Percentiles rank a stretch among this genome's conserved stretches.
These are phyloP conservation scores for Pseudophaeomoniella oleicola DNA, from an alignment of 2,329 filamentous ascomycete species.

Conservation along the genomic window DNA sequence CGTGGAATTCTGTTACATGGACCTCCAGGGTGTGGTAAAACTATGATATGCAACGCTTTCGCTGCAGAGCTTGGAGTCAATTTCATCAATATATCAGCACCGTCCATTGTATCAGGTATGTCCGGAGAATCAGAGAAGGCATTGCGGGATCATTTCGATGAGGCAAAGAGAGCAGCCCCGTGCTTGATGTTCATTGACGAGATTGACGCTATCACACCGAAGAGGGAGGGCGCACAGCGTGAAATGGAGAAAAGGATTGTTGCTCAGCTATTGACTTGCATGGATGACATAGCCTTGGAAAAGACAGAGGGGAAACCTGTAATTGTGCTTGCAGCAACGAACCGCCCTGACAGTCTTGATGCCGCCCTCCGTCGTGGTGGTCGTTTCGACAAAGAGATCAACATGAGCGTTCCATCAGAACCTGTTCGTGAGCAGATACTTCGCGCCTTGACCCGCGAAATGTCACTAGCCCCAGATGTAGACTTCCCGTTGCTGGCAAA, in stretches of 20 bases:
- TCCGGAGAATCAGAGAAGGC: conserved; percentile 83
- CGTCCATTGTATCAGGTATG: conserved; percentile 72
- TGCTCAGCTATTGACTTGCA: conserved; percentile 67
- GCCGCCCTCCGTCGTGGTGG: conserved; percentile 60
- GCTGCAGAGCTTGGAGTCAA: conserved; percentile 62
- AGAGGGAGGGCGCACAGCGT: conserved; percentile 66
- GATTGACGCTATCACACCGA: conserved; percentile 80
- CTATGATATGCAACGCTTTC: conserved; percentile 66
- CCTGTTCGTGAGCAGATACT: conserved; percentile 65
- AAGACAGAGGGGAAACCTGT: conserved; percentile 63
- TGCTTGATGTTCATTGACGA: conserved; percentile 87
- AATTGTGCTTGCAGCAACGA: conserved; percentile 82
- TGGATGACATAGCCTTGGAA: conserved; percentile 64
- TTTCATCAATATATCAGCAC: conserved; percentile 69
- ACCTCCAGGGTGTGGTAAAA: conserved; percentile 76
- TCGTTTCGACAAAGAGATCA: conserved; percentile 70
- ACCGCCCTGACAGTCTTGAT: conserved; percentile 73
- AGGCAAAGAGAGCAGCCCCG: conserved; percentile 71
- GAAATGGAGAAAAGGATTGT: conserved; percentile 86
- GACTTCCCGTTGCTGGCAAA: conserved; percentile 64
- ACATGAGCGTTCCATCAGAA: conserved; percentile 76
- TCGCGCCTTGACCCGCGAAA: conserved; percentile 52
- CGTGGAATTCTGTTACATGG: conserved; percentile 68
- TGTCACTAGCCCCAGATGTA: conserved; percentile 52
- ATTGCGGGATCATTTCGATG: conserved; percentile 71